Conservation (phyloP, 2,329 filamentous ascomycete species). For the Aspergillus sp. region DNA sequence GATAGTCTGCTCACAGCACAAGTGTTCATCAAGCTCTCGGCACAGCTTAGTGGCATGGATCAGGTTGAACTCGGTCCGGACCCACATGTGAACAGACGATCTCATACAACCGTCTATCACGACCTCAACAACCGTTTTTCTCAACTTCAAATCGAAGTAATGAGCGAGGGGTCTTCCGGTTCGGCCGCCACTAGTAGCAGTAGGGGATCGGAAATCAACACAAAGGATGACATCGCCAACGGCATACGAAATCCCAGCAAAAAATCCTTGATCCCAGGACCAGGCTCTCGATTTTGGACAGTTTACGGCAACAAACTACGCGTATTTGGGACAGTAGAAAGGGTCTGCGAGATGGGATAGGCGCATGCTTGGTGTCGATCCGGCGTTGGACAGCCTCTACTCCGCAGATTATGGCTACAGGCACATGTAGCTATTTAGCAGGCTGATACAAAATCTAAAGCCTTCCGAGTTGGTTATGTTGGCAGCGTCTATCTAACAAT, state of each 20-base stretch:
- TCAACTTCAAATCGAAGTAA: conserved; percentile 3
- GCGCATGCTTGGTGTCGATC: neutral
- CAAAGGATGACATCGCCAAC: conserved; percentile 12
- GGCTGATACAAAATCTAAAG: neutral
- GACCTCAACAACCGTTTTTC: conserved; percentile 3
- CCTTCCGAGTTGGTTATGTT: conserved; percentile 57
- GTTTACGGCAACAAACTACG: conserved; percentile 63
- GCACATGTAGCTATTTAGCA: neutral
- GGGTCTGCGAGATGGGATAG: conserved; percentile 40
- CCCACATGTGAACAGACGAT: neutral
- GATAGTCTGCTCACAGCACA: conserved; percentile 66
- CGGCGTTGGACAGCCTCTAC: neutral
- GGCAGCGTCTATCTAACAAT: conserved; percentile 97
- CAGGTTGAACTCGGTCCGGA: neutral
- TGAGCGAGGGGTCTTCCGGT: neutral
- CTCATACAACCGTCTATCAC: neutral
- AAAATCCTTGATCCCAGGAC: conserved; percentile 57
- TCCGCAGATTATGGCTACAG: neutral
- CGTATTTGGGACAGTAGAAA: conserved; percentile 64
- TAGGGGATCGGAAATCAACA: neutral
- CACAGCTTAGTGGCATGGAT: conserved; percentile 48
- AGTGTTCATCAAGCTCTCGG: conserved; percentile 60
- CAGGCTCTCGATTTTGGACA: conserved; percentile 59
- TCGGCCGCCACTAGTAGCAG: neutral
- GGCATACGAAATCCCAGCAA: conserved; percentile 32